phyloP scores from a whole-genome alignment of 371 early-diverging fungal species.

The Lichtheimia hyalospora region DNA sequence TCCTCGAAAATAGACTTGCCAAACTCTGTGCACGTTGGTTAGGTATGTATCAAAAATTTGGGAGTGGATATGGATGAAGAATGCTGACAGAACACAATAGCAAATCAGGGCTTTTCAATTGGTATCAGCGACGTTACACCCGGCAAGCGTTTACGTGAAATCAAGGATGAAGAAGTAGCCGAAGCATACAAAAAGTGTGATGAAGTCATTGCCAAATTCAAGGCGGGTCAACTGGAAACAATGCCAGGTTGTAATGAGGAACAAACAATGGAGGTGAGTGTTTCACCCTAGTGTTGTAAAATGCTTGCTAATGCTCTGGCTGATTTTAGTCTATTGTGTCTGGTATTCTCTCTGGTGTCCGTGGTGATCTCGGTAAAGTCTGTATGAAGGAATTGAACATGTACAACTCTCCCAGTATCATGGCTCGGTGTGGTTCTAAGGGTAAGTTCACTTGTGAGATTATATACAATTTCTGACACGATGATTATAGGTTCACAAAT shows the following conservation, averaged over 20 bases:
- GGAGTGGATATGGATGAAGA: too few relatives aligned
- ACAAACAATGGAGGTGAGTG: conserved; percentile 84
- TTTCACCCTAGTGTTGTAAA: neutral
- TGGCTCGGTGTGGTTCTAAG: conserved; percentile 98
- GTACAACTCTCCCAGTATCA: conserved; percentile 97
- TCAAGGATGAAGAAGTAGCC: conserved; percentile 80
- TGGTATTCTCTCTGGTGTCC: conserved; percentile 87
- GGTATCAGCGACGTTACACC: conserved; percentile 99
- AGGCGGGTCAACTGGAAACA: conserved; percentile 72
- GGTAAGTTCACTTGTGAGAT: conserved; percentile 41
- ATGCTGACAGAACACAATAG: conserved; percentile 17
- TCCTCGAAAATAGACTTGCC: conserved; percentile 54
- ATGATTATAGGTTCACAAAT: conserved; percentile 77
- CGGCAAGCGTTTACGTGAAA: conserved; percentile 67
- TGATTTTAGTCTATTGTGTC: conserved; percentile 69
- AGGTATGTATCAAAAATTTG: conserved; percentile 36
- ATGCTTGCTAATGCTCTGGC: neutral
- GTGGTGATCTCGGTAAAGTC: conserved; percentile 95
- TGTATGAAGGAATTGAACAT: conserved; percentile 93
- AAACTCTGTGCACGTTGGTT: conserved; percentile 94
- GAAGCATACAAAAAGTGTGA: conserved; percentile 88
- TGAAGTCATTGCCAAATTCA: conserved; percentile 74
- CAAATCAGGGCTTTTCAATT: conserved; percentile 96
- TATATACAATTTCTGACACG: neutral
- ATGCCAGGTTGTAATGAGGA: conserved; percentile 91